A percentile compares a stretch with the other conserved stretches of the same genome.
phyloP scores from a whole-genome alignment of 495 filamentous ascomycete genomes.

The Penicillium samsonianum region DNA sequence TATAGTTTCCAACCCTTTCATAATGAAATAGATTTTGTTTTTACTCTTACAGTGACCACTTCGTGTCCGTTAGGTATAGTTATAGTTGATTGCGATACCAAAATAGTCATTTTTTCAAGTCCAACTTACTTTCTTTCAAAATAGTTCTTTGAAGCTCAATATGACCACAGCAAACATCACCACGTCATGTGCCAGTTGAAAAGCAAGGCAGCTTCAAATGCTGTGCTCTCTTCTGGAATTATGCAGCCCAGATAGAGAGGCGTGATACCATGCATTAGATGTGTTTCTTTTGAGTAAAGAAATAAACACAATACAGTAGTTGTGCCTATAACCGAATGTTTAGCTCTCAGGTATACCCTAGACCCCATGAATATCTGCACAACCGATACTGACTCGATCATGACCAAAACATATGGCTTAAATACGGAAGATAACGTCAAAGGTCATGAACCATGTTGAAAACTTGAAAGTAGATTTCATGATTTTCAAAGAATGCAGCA shows the following conservation, averaged over 20 bases:
- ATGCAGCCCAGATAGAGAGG: not conserved
- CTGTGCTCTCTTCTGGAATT: constrained; percentile 6
- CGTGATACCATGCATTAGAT: not conserved
- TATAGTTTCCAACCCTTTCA: too few species aligned
- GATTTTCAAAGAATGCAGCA: not conserved
- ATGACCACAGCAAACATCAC: too few species aligned
- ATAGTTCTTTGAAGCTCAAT: too few species aligned
- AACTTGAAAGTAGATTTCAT: not conserved
- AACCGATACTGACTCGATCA: not conserved
- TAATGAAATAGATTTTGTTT: too few species aligned
- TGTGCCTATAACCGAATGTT: not conserved
- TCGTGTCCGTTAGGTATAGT: too few species aligned
- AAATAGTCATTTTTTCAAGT: too few species aligned
- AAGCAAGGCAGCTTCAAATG: constrained; percentile 5
- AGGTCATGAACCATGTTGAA: not conserved
- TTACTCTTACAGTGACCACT: too few species aligned
- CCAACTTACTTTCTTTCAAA: too few species aligned
- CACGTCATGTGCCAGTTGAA: constrained; percentile 7
- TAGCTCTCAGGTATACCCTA: not conserved
- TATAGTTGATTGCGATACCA: too few species aligned
- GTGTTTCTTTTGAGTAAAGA: not conserved
- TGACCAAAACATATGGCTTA: not conserved
- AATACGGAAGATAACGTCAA: not conserved
- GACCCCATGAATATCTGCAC: not conserved
- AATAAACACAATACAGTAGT: not conserved